Evolutionary conservation across 768 basidiomycete genomes (phyloP).

Genomic region (Phaffia australis): DNA sequence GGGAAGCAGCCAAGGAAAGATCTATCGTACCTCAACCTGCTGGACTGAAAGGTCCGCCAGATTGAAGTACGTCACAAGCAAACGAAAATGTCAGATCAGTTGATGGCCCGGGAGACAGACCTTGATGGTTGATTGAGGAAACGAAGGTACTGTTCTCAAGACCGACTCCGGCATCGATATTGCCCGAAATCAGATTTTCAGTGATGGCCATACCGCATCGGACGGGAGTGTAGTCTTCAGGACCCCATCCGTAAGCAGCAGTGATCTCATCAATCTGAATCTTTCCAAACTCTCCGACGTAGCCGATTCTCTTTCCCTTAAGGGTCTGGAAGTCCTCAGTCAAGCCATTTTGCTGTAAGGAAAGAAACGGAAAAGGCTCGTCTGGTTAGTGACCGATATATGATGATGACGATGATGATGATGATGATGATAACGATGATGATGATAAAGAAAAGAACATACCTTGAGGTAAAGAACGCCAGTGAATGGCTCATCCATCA

Average conservation of each 20-base stretch:
- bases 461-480: constrained; percentile 31
- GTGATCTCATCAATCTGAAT: constrained; percentile 30
- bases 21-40: constrained; percentile 28
- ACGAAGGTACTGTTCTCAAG: constrained; percentile 27
- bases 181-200: constrained; percentile 29
- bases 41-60: constrained; percentile 21
- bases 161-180: constrained; percentile 31
- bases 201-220: constrained; percentile 32
- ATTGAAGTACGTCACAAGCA: too few species aligned
- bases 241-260: constrained; percentile 16
- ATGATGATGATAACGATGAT: too few species aligned
- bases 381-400: too few species aligned
- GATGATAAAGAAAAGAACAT: background rate
- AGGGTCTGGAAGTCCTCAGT: constrained; percentile 28
- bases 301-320: constrained; percentile 30
- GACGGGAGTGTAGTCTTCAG: constrained; percentile 29
- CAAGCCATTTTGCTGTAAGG: constrained; percentile 22
- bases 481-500: constrained; percentile 32
- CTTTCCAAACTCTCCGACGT: constrained; percentile 31
- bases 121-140: background rate
- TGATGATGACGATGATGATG: too few species aligned
- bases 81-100: too few species aligned
- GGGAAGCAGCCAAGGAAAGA: too few species aligned
- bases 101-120: too few species aligned
- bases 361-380: background rate